Percentiles rank a stretch among this genome's conserved stretches.
Evolutionary conservation across 2,329 filamentous ascomycete species (phyloP).

Genomic region (Hortaea werneckii): DNA sequence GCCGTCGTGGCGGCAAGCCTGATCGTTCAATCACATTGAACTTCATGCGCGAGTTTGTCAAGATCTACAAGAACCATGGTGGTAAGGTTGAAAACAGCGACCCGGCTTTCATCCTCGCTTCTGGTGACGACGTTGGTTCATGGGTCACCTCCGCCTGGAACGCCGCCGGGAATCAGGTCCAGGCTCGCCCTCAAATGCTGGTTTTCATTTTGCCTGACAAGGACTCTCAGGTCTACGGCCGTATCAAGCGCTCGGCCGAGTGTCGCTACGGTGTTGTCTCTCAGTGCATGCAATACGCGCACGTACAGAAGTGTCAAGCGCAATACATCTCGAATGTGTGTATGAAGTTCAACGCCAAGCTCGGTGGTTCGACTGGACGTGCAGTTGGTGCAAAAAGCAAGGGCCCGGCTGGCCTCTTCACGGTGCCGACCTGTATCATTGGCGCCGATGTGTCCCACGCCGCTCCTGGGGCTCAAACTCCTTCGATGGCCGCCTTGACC

Average conservation of each 20-base stretch:
- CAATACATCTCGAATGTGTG: conserved; percentile 91
- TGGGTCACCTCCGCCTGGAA: conserved; percentile 40
- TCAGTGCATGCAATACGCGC: conserved; percentile 62
- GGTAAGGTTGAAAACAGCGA: conserved; percentile 41
- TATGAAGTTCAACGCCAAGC: conserved; percentile 96
- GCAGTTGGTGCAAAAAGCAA: conserved; percentile 31
- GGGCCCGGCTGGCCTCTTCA: conserved; percentile 24
- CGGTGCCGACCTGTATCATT: conserved; percentile 64
- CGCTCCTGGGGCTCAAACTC: conserved; percentile 53
- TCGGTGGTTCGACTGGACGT: conserved; percentile 67
- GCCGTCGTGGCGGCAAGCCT: conserved; percentile 36
- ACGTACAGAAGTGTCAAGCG: conserved; percentile 57
- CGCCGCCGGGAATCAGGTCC: conserved; percentile 42
- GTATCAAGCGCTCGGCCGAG: conserved; percentile 82
- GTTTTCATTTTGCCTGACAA: conserved; percentile 68
- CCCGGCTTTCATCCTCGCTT: conserved; percentile 33
- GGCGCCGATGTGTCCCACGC: conserved; percentile 87
- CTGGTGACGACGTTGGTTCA: conserved; percentile 17
- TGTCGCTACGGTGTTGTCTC: conserved; percentile 75
- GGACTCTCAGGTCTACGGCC: conserved; percentile 54
- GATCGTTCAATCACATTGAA: conserved; percentile 36
- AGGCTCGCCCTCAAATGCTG: conserved; percentile 59
- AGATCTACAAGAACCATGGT: conserved; percentile 52
- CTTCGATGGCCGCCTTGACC: conserved; percentile 78
- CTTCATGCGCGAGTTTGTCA: conserved; percentile 52